Evolutionary conservation across 441 rosid genomes (phyloP), one percentile per base, ranked within the genome.

Genomic region (Dalechampia spathulata): DNA sequence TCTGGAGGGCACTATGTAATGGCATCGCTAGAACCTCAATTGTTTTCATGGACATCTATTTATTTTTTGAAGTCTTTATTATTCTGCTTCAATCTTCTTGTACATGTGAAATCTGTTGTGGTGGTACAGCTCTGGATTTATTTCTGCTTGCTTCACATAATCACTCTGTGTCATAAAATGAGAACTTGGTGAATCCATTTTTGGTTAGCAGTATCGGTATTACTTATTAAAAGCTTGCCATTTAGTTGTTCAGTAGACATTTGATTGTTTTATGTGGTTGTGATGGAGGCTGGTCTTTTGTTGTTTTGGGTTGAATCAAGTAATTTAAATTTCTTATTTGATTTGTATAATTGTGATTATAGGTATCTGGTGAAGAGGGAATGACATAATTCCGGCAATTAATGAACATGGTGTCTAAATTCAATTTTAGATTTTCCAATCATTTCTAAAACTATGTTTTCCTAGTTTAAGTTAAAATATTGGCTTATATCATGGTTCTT

Each of bases 1-100:
- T 90, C 96, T 55, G 96, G 92, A 72, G 98, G 99, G 63, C 84
- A 84, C 78, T 75, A 94, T 66, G 99, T 94, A 90, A 72, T 68
- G 61, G 70, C 52, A 27, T 63, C 58, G 64, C 54, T 64, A 14
- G 38, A 69, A 46, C 63, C 41, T 59, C 71, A 61, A 40, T 23
- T 51, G 43, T 26, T 52, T 25, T 54, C n/a, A 20, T 36, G 46
- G 43, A 38, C 36, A 44, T 30, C 34, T 3, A 30, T 14, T n/a
- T 49, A 9, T 56, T 22, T 23, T 52, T 26, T 9, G 49, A 19
- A 32, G 25, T 5, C 7, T 16, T 25, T 40, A 16, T 23, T 23
- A 11, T 21, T 26, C 25, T 36, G 28, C 6, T 16, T 34, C 10
- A 6, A 3, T 37, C 30, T 38, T 1, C 48, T 38, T 28, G 17